Evolutionary conservation across 768 basidiomycete genomes (phyloP).

Genomic region (Porpolomopsis calyptriformis): DNA sequence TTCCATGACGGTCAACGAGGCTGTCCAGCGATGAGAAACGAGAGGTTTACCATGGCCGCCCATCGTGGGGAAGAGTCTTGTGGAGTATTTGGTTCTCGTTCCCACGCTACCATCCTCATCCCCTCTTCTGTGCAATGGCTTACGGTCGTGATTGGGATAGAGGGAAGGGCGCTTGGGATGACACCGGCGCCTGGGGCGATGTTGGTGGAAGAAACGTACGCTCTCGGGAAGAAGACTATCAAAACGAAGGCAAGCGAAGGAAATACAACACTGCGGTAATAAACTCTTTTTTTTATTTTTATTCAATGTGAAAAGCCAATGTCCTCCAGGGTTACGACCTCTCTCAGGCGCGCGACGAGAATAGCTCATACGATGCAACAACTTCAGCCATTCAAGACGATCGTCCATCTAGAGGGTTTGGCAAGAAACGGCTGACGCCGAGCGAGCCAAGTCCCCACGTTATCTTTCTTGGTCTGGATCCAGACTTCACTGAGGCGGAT

Average conservation of each 20-base stretch:
- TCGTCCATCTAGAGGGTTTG: slow-evolving; percentile 35
- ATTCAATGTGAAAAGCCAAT: no score
- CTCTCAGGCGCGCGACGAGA: slow-evolving; percentile 23
- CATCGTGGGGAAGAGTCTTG: slow-evolving; percentile 30
- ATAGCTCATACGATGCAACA: slow-evolving; percentile 17
- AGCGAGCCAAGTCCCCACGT: slow-evolving; percentile 88
- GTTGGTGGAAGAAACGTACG: slow-evolving; percentile 33
- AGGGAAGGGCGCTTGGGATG: slow-evolving; percentile 56
- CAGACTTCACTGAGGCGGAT: slow-evolving; percentile 87
- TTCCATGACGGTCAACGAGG: slow-evolving; percentile 10
- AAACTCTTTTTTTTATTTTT: slow-evolving; percentile 9
- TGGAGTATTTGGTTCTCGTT: no score
- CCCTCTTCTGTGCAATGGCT: no score
- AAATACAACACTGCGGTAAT: slow-evolving; percentile 71
- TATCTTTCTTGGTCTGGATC: slow-evolving; percentile 89
- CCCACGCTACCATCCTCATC: no score
- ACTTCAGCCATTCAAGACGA: slow-evolving; percentile 35
- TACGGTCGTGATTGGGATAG: slow-evolving; percentile 83
- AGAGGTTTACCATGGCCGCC: slow-evolving; percentile 48
- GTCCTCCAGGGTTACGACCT: slow-evolving; percentile 41
- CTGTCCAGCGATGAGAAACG: not conserved
- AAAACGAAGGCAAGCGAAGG: slow-evolving; percentile 63
- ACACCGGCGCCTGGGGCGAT: slow-evolving; percentile 31
- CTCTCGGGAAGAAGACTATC: slow-evolving; percentile 59
- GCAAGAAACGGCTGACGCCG: slow-evolving; percentile 70